These are phyloP conservation scores for Rheum nobile DNA, from an alignment of 148 eudicot genomes.

Conservation along the genomic window DNA sequence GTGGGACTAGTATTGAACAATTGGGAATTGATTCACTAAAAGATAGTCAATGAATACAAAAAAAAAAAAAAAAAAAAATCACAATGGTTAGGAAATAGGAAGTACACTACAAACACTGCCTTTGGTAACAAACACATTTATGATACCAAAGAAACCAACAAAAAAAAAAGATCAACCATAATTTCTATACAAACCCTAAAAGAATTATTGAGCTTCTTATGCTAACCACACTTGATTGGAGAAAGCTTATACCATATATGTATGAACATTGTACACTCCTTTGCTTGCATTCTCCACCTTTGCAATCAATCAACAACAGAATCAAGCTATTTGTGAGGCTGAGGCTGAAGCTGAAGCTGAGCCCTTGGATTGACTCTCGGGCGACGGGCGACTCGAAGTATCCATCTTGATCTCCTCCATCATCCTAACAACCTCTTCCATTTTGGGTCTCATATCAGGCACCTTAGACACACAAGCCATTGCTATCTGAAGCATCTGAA, in stretches of 20 bases:
- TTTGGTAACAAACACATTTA: not conserved
- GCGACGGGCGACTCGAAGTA: conserved; percentile 38
- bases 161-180: not conserved
- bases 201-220: not conserved
- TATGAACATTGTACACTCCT: conserved; percentile 8
- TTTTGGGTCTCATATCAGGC: conserved; percentile 72
- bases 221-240: conserved; percentile 4
- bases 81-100: not conserved
- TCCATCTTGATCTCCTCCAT: conserved; percentile 61
- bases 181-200: conserved; percentile 2
- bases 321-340: conserved; percentile 7
- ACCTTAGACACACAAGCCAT: conserved; percentile 76
- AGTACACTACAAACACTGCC: conserved; percentile 1
- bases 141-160: conserved; percentile 6
- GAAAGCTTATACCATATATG: not conserved
- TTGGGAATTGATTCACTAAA: not conserved
- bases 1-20: not conserved
- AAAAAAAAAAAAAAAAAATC: not conserved
- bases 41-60: not conserved
- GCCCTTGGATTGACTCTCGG: conserved; percentile 36
- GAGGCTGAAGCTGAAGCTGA: conserved; percentile 20
- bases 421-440: conserved; percentile 69
- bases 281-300: conserved; percentile 1
- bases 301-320: not conserved
- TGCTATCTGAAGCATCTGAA: conserved; percentile 91